These are phyloP conservation scores for Remersonia thermophila DNA, from an alignment of 2,329 filamentous ascomycete species.

Conservation along the genomic window DNA sequence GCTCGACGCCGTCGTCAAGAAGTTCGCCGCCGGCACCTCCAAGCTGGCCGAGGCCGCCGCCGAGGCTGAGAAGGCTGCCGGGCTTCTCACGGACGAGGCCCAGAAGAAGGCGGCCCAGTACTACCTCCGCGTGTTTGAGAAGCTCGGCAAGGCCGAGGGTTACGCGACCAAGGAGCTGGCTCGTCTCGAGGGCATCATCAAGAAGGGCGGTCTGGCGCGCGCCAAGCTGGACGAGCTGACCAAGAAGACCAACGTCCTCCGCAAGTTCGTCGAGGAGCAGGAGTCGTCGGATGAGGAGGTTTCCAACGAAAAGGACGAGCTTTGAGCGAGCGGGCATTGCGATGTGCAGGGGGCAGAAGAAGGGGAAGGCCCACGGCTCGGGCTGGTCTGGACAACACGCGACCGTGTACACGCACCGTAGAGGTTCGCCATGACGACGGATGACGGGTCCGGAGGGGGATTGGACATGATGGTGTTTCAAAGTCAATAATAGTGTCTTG, in stretches of 20 bases:
- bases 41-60: slow-evolving; percentile 50
- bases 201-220: slow-evolving; percentile 74
- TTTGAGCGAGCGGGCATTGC: slow-evolving; percentile 33
- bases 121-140: slow-evolving; percentile 84
- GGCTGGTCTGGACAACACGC: no score
- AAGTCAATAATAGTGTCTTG: no score
- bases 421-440: no score
- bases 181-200: slow-evolving; percentile 65
- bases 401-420: no score
- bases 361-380: no score
- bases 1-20: slow-evolving; percentile 64
- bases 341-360: no score
- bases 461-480: no score
- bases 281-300: slow-evolving; percentile 32
- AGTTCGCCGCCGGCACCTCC: slow-evolving; percentile 57
- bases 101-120: slow-evolving; percentile 78
- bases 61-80: slow-evolving; percentile 61
- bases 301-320: slow-evolving; percentile 64
- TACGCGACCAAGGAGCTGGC: slow-evolving; percentile 79
- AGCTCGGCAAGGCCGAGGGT: slow-evolving; percentile 63
- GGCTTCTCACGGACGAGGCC: slow-evolving; percentile 47
- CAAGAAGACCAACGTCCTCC: slow-evolving; percentile 77
- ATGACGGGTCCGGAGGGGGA: no score
- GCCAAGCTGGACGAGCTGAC: slow-evolving; percentile 83
- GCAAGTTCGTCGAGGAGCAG: slow-evolving; percentile 56